phyloP scores from a whole-genome alignment of 108 stramenopile genomes.

The Cyclostephanos tholiformis region DNA sequence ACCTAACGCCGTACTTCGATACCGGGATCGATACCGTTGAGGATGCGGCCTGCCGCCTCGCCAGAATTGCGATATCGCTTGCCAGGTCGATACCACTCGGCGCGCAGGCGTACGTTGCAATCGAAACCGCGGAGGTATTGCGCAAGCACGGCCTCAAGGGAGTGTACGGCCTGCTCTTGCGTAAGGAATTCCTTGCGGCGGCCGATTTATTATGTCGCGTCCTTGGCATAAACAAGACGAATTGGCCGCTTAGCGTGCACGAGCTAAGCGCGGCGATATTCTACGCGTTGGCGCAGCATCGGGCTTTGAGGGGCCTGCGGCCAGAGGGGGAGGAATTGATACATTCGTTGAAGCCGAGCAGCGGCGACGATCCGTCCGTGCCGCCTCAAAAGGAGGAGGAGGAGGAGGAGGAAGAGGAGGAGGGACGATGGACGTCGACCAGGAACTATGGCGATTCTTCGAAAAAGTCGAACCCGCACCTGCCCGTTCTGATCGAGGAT shows the following conservation, averaged over 20 bases:
- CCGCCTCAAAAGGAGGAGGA: too few relatives aligned
- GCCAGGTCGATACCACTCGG: conserved; percentile 83
- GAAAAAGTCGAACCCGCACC: not conserved
- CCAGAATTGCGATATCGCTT: conserved; percentile 70
- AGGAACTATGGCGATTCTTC: not conserved
- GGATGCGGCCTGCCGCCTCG: conserved; percentile 70
- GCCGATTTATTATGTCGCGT: conserved; percentile 87
- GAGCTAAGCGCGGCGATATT: conserved; percentile 96
- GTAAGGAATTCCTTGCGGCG: conserved; percentile 92
- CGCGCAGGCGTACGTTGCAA: conserved; percentile 85
- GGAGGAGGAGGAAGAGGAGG: too few relatives aligned
- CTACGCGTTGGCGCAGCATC: conserved; percentile 91
- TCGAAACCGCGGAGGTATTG: conserved; percentile 92
- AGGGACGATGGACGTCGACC: not conserved
- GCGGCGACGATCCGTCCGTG: not conserved
- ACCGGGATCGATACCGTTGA: conserved; percentile 79
- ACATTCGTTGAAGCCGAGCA: conserved; percentile 55
- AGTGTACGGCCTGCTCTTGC: conserved; percentile 87
- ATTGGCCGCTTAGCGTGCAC: conserved; percentile 91
- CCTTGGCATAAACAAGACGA: conserved; percentile 81
- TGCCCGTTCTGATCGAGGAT: conserved; percentile 3
- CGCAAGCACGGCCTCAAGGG: conserved; percentile 91
- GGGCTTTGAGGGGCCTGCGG: conserved; percentile 83
- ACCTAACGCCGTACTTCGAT: conserved; percentile 84
- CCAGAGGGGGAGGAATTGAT: conserved; percentile 87